Conservation (phyloP, 2,329 filamentous ascomycete species). For the Penicillium polonicum region DNA sequence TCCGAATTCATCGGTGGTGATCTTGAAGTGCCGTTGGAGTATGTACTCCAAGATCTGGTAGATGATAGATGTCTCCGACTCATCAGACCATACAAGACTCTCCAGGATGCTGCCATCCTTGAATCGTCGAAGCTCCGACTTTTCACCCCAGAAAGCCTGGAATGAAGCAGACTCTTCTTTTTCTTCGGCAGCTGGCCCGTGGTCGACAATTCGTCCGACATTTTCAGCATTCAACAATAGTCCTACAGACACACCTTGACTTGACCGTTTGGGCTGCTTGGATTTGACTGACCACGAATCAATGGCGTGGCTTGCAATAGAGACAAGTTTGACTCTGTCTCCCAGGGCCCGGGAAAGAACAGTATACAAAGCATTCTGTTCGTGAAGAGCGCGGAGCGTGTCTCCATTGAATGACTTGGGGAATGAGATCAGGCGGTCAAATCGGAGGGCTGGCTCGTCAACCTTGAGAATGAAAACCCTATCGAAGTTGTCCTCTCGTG, state of each 20-base stretch:
- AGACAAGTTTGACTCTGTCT: conserved; percentile 69
- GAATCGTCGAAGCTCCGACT: conserved; percentile 88
- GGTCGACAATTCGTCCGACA: conserved; percentile 75
- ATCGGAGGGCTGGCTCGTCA: conserved; percentile 53
- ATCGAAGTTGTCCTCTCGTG: conserved; percentile 75
- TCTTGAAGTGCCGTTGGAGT: conserved; percentile 66
- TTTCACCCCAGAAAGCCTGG: conserved; percentile 91
- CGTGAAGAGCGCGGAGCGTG: conserved; percentile 30
- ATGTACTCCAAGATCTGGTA: conserved; percentile 77
- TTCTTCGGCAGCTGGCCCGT: conserved; percentile 81
- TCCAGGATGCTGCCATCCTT: conserved; percentile 93
- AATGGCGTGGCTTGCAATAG: conserved; percentile 50
- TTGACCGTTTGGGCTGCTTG: conserved; percentile 30
- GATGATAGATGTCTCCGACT: conserved; percentile 62
- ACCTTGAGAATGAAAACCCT: conserved; percentile 71
- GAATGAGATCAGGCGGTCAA: conserved; percentile 53
- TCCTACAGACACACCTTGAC: conserved; percentile 56
- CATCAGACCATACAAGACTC: conserved; percentile 79
- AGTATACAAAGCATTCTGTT: conserved; percentile 54
- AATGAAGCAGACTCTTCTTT: conserved; percentile 79
- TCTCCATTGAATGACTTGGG: conserved; percentile 28
- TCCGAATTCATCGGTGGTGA: conserved; percentile 54
- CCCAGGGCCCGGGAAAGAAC: conserved; percentile 70
- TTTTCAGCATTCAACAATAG: conserved; percentile 72
- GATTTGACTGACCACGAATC: conserved; percentile 51